Evolutionary conservation across 306 rosid species (phyloP), one percentile per base, ranked within the genome.

Genomic region (Malus sylvestris): DNA sequence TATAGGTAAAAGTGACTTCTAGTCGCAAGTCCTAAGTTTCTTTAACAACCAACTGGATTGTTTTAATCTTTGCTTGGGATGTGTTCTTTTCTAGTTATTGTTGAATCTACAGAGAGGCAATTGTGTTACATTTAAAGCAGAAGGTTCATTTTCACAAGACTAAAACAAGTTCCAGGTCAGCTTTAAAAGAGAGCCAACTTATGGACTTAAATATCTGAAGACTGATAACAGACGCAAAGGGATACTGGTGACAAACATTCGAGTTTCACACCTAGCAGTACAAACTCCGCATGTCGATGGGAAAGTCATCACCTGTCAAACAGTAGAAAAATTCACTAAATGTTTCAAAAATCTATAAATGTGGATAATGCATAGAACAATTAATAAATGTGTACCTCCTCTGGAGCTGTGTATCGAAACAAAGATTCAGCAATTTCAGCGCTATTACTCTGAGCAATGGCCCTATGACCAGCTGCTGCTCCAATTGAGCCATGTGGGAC

Each of bases 191-290:
- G 8, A 33, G 40, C 55, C 55, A 72, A 23, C 27, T 58, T 33
- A 6, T 64, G 8, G 45, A 64, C 59, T 22, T 51, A 27, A 49
- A 30, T 55, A 29, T 25, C 55, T 51, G 19, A 73, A 72, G n/a
- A 61, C 55, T 6, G 62, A 33, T 67, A 23, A 57, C 72, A 79
- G 57, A 75, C 29, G 13, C 40, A 77, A 79, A 90, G 88, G 97
- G 97, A 95, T 92, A 92, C 96, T 80, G 68, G 97, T 95, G 52
- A 95, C 87, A 73, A 92, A 92, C 97, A 95, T 95, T 86, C 99
- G 91, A 81, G 99, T 95, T 86, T 95, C 97, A 4, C 97, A 95
- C 32, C 12, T 75, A 15, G 87, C 9, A 13, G 85, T 82, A 86
- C 99, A 95, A 64, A 82, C 76, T 72, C 99, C 97, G 73, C 99